Conservation (phyloP, 2,329 filamentous ascomycete species). For the Cladobotryum mycophilum region DNA sequence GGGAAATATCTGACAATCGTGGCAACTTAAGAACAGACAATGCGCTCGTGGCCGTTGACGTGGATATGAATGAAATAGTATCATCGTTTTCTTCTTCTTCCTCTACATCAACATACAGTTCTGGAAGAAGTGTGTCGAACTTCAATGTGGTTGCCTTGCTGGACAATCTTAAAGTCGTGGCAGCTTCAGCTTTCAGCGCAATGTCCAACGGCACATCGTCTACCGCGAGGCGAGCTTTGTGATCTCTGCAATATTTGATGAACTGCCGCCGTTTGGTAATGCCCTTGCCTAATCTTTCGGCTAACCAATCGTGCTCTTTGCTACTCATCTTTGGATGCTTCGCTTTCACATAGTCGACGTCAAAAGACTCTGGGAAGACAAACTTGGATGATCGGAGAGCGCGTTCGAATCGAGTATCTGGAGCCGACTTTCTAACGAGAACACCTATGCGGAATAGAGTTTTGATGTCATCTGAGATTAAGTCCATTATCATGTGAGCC, state of each 20-base stretch:
- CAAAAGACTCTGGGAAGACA: neutral
- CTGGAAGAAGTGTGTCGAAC: neutral
- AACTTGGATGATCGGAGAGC: constrained; percentile 1
- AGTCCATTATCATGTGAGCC: neutral
- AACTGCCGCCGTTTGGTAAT: constrained; percentile 13
- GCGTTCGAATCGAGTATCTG: constrained; percentile 7
- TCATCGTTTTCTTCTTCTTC: constrained; percentile 7
- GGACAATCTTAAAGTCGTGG: neutral
- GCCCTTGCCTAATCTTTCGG: constrained; percentile 4
- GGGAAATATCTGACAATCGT: neutral
- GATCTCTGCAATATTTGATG: constrained; percentile 9
- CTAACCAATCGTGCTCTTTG: neutral
- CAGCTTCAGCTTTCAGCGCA: neutral
- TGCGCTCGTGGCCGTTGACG: constrained; percentile 1
- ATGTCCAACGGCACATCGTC: neutral
- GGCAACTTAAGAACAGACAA: constrained; percentile 1
- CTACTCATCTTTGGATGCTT: constrained; percentile 6
- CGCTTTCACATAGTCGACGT: constrained; percentile 7
- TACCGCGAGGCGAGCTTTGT: constrained; percentile 2
- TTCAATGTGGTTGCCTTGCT: neutral
- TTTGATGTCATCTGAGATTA: constrained; percentile 8
- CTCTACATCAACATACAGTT: neutral
- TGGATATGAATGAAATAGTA: neutral
- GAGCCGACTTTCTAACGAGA: constrained; percentile 6
- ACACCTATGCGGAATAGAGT: constrained; percentile 9